A percentile compares a stretch with the other conserved stretches of the same genome.
phyloP scores from a whole-genome alignment of 2,329 filamentous ascomycete genomes.

The Cytospora piceicola region DNA sequence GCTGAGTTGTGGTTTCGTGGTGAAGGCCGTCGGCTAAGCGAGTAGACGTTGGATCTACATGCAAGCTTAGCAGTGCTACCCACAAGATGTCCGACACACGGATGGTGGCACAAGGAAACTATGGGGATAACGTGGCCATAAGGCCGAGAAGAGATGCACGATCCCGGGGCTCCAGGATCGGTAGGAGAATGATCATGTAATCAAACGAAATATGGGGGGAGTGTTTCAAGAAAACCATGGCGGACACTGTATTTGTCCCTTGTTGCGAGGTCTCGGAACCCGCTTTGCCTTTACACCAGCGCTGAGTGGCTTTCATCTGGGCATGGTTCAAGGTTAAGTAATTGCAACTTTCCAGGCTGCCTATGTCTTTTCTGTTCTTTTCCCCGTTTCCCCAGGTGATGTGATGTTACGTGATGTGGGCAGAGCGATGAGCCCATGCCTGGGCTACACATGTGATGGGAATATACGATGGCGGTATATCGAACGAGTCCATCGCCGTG shows the following conservation, averaged over 20 bases:
- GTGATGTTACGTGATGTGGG: not conserved
- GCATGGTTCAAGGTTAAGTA: not conserved
- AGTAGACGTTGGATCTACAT: not conserved
- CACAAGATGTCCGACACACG: not conserved
- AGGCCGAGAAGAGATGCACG: constrained; percentile 3
- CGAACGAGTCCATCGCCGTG: not conserved
- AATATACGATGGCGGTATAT: not conserved
- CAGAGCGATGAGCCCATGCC: not conserved
- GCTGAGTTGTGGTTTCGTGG: constrained; percentile 20
- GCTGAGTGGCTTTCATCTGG: not conserved
- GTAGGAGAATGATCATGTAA: not conserved
- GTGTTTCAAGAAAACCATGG: not conserved
- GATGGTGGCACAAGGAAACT: not conserved
- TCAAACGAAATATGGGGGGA: too few species aligned
- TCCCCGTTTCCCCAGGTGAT: not conserved
- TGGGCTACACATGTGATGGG: not conserved
- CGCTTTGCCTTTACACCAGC: not conserved
- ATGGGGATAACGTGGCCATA: not conserved
- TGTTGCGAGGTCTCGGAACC: not conserved
- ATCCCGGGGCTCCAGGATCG: not conserved
- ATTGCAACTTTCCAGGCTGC: not conserved
- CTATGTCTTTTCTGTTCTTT: not conserved
- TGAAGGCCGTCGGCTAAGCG: not conserved
- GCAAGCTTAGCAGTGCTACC: too few species aligned
- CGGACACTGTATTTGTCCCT: constrained; percentile 2